These are phyloP conservation scores for Castanea mollissima DNA, from an alignment of 306 rosid genomes.

Conservation along the genomic window DNA sequence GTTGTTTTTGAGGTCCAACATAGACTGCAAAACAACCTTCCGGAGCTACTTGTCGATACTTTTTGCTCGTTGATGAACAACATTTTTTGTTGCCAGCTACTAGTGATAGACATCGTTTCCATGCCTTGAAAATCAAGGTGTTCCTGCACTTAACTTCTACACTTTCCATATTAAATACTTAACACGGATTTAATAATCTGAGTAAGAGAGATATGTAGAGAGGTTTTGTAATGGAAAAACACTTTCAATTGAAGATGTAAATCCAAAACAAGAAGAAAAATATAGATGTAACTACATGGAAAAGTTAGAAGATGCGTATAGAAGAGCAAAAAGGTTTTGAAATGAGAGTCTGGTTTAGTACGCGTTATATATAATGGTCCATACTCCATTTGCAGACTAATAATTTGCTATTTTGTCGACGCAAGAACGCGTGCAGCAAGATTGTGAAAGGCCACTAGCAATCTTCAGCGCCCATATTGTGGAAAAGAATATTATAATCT, in stretches of 20 bases:
- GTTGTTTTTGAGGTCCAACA: slow-evolving; percentile 52
- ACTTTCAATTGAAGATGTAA: too few relatives aligned
- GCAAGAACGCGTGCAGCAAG: background rate
- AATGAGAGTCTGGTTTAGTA: background rate
- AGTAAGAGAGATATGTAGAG: background rate
- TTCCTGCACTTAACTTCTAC: slow-evolving; percentile 36
- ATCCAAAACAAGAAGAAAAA: background rate
- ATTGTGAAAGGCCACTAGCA: slow-evolving; percentile 7
- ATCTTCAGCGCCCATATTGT: background rate
- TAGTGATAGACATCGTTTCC: slow-evolving; percentile 35
- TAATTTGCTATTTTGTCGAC: background rate
- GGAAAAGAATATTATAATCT: background rate
- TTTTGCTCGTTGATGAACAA: background rate
- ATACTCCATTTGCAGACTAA: background rate
- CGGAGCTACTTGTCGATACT: slow-evolving; percentile 25
- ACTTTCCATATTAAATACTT: slow-evolving; percentile 4
- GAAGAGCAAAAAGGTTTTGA: background rate
- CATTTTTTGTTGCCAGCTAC: background rate
- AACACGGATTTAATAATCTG: background rate
- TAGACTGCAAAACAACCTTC: slow-evolving; percentile 54
- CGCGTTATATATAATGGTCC: background rate
- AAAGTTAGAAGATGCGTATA: background rate
- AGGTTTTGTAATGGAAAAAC: background rate
- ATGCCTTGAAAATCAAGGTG: slow-evolving; percentile 28
- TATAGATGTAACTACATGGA: background rate